These are phyloP conservation scores for Calcarisporium arbuscula DNA, from an alignment of 2,329 filamentous ascomycete species.

Conservation along the genomic window DNA sequence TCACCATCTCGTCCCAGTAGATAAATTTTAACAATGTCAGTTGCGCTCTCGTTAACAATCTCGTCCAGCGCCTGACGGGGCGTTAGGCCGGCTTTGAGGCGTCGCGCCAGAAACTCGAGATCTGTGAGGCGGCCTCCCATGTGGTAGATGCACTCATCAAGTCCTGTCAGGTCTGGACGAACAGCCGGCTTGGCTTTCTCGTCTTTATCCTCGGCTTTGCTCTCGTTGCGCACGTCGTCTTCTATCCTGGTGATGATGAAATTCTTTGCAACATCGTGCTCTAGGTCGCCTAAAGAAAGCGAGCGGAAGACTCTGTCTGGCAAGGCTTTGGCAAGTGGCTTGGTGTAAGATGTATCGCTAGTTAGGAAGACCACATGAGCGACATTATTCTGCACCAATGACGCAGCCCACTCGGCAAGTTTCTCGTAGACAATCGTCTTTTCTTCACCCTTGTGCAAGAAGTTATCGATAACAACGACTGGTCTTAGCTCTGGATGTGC, in stretches of 20 bases:
- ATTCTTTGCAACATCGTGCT: slow-evolving; percentile 77
- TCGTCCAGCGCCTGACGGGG: slow-evolving; percentile 76
- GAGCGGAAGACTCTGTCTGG: slow-evolving; percentile 88
- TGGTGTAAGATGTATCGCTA: slow-evolving; percentile 80
- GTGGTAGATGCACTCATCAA: slow-evolving; percentile 74
- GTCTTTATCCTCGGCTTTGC: slow-evolving; percentile 19
- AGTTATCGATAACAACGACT: slow-evolving; percentile 88
- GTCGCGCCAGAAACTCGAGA: slow-evolving; percentile 85
- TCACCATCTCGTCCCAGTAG: slow-evolving; percentile 55
- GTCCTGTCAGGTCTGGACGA: slow-evolving; percentile 52
- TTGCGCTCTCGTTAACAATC: slow-evolving; percentile 82
- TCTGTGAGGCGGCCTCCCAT: slow-evolving; percentile 92
- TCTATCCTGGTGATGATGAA: slow-evolving; percentile 83
- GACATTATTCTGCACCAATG: slow-evolving; percentile 76
- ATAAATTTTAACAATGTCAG: slow-evolving; percentile 91
- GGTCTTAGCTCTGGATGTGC: slow-evolving; percentile 78
- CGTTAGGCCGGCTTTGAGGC: slow-evolving; percentile 80
- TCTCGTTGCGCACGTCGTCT: slow-evolving; percentile 30
- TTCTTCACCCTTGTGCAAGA: slow-evolving; percentile 71
- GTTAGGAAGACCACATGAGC: slow-evolving; percentile 95
- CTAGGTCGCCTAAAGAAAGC: slow-evolving; percentile 79
- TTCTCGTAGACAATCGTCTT: slow-evolving; percentile 65
- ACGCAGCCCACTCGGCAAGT: slow-evolving; percentile 83
- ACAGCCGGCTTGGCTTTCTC: slow-evolving; percentile 15
- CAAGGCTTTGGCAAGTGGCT: slow-evolving; percentile 77